phyloP scores from a whole-genome alignment of 208 protist species.

The Trypanosoma caninum region DNA sequence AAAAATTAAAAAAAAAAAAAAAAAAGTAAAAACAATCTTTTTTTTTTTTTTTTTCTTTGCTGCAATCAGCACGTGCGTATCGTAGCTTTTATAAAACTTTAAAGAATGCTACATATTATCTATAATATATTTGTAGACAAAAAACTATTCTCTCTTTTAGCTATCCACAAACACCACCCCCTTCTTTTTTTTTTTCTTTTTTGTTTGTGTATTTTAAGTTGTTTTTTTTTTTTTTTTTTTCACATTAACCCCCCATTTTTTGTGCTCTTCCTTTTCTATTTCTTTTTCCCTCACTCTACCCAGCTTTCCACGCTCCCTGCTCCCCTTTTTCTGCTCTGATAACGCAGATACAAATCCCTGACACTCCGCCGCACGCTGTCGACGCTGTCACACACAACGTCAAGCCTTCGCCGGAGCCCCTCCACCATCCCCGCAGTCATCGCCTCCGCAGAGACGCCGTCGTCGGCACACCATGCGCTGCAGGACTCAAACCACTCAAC shows the following conservation, averaged over 20 bases:
- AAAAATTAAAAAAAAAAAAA: slow-evolving; percentile 4
- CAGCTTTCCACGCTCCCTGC: too few relatives aligned
- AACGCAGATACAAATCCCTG: background rate
- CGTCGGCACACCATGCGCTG: slow-evolving; percentile 19
- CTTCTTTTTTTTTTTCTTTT: background rate
- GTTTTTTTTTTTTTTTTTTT: background rate
- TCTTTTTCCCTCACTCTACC: background rate
- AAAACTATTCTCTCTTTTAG: background rate
- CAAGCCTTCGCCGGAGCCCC: slow-evolving; percentile 4
- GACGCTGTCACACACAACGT: background rate
- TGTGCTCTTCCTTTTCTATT: background rate
- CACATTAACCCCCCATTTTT: too few relatives aligned
- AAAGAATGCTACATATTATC: background rate
- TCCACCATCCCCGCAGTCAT: slow-evolving; percentile 20
- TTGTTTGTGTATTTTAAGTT: background rate
- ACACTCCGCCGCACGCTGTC: slow-evolving; percentile 3
- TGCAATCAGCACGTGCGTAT: too few relatives aligned
- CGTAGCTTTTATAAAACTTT: too few relatives aligned
- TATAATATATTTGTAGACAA: background rate
- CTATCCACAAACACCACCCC: background rate
- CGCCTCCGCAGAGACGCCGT: slow-evolving; percentile 7
- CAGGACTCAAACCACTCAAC: slow-evolving; percentile 21
- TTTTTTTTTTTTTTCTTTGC: too few relatives aligned
- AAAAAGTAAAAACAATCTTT: slow-evolving; percentile 8
- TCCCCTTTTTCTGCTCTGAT: background rate